These are phyloP conservation scores for Purshia tridentata DNA, from an alignment of 306 rosid species.

Conservation along the genomic window DNA sequence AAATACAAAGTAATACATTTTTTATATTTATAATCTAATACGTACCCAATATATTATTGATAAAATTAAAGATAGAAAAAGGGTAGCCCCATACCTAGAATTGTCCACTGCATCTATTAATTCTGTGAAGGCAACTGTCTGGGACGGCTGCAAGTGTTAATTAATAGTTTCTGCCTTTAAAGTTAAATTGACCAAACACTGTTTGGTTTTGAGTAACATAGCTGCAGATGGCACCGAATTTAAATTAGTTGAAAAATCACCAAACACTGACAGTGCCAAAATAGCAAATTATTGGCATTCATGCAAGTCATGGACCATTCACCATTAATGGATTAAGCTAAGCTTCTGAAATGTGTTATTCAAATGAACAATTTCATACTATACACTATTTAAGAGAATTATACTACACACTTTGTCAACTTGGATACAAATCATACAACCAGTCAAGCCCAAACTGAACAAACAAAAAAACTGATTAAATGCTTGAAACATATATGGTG, in stretches of 20 bases:
- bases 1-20: not conserved
- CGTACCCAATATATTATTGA: not conserved
- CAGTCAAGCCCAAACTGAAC: not conserved
- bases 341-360: not conserved
- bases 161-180: conserved; percentile 13
- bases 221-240: not conserved
- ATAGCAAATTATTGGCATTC: no score
- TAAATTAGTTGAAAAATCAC: no score
- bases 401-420: not conserved
- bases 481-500: conserved; percentile 1
- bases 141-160: not conserved
- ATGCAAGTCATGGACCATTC: no score
- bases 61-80: not conserved
- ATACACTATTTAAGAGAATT: no score
- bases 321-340: not conserved
- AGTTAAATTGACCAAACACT: conserved; percentile 25
- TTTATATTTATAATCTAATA: not conserved
- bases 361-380: no score
- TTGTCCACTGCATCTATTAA: not conserved
- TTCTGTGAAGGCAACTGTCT: conserved; percentile 2
- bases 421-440: not conserved
- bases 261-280: no score
- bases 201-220: not conserved
- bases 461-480: not conserved
- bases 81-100: conserved; percentile 6